Evolutionary conservation across 108 stramenopile species (phyloP), one percentile per base, ranked within the genome.

Genomic region (Fragilariopsis cylindrus): DNA sequence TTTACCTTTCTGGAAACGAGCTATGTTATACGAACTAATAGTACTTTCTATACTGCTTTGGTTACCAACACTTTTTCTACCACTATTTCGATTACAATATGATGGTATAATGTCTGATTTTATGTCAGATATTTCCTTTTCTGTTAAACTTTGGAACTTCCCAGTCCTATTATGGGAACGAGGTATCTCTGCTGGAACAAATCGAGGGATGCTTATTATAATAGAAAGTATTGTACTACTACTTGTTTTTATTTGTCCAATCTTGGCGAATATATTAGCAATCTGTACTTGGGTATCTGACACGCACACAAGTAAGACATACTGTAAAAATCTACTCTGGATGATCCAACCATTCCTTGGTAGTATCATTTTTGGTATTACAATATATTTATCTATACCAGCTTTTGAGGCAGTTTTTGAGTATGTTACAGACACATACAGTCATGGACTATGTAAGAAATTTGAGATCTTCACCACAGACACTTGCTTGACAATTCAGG

Each of bases 51-150:
- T 48, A 7, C 12, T 80, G 11, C 56, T 83, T 5, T 81, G 78
- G 79, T 58, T 83, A n/a, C 79, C 85, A 45, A 72, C 82, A 7
- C 49, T 81, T 0, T 76, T 72, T 64, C n/a, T 83, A 48, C 84
- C 84, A 18, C 57, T 82, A 12, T 77, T 82, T 63, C 64, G 43
- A 50, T 0, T 82, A 18, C 48, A 62, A 4, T 82, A 81, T 62
- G 58, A 43, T 42, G 82, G 82, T 15, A 11, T 83, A 5, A 66
- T 53, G 7, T 60, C 80, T 30, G 47, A 62, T 9, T 78, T 82
- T 58, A 74, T 82, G 62, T 13, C 60, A 18, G 74, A 75, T 16
- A 3, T 70, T 50, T 41, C 57, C 0, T 42, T 78, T 12, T 55
- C 18, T 1, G 48, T 81, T 18, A 60, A 68, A 18, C 71, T 86